Conservation (phyloP, 352 stramenopile species). For the Globisporangium splendens region DNA sequence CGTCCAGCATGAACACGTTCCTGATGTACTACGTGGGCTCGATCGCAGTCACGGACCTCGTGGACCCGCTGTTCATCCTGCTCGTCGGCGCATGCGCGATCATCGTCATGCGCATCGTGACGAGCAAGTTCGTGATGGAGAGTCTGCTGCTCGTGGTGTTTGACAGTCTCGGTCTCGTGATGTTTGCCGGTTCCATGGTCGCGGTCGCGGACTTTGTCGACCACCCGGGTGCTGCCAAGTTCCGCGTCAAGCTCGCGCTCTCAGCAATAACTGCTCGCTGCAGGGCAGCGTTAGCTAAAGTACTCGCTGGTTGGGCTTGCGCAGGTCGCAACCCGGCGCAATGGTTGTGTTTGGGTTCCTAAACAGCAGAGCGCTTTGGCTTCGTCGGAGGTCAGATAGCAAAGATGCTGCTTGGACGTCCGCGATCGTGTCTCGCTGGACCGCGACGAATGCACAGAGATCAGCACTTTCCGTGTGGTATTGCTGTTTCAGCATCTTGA, state of each 20-base stretch:
- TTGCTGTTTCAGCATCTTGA: too few relatives aligned
- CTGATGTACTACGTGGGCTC: conserved; percentile 34
- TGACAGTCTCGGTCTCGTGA: conserved; percentile 34
- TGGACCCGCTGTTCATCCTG: conserved; percentile 47
- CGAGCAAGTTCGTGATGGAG: conserved; percentile 46
- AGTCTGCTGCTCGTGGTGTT: conserved; percentile 39
- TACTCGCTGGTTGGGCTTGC: too few relatives aligned
- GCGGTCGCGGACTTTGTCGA: conserved; percentile 41
- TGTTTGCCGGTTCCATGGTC: conserved; percentile 30
- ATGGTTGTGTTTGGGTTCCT: too few relatives aligned
- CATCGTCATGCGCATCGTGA: conserved; percentile 44
- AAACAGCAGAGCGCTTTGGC: too few relatives aligned
- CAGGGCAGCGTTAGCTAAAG: too few relatives aligned
- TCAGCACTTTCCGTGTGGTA: too few relatives aligned
- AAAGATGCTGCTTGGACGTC: too few relatives aligned
- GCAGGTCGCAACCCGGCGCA: too few relatives aligned
- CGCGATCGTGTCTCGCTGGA: too few relatives aligned
- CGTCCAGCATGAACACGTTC: conserved; percentile 49
- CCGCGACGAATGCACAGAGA: too few relatives aligned
- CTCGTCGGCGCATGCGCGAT: conserved; percentile 33
- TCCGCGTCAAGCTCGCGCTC: conserved; percentile 38
- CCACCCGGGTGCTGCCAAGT: conserved; percentile 23
- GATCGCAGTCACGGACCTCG: conserved; percentile 26
- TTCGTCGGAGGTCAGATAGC: too few relatives aligned
- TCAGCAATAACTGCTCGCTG: too few relatives aligned